These are phyloP conservation scores for Leucosporidium scottii DNA, from an alignment of 768 basidiomycete genomes.

Conservation along the genomic window DNA sequence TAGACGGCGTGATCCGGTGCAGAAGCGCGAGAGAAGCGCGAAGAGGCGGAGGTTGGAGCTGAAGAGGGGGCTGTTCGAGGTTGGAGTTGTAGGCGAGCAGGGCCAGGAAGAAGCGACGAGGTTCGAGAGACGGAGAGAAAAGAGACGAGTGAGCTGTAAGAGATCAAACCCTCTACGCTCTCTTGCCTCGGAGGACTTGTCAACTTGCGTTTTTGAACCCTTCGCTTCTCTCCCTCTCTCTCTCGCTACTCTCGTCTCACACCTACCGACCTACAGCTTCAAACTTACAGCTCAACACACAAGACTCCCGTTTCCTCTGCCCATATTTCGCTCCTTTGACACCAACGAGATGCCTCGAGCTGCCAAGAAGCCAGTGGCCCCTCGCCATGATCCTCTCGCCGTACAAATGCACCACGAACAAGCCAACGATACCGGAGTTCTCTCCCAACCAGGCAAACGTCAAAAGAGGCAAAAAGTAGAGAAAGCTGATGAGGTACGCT, in stretches of 20 bases:
- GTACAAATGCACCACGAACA: conserved; percentile 77
- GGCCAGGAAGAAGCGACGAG: no score
- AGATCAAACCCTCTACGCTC: no score
- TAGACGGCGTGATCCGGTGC: neutral
- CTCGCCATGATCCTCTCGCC: conserved; percentile 71
- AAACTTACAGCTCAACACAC: no score
- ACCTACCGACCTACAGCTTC: no score
- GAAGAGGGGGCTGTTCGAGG: neutral
- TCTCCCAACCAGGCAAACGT: conserved; percentile 39
- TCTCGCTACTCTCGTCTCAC: no score
- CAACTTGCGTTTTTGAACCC: no score
- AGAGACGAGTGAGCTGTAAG: no score
- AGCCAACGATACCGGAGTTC: conserved; percentile 24
- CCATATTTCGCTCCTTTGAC: no score
- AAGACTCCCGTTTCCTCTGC: no score
- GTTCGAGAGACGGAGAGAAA: no score
- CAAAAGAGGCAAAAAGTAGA: conserved; percentile 46
- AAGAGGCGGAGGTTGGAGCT: neutral
- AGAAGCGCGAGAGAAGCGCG: neutral
- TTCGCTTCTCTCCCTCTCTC: no score
- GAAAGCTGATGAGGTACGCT: conserved; percentile 53
- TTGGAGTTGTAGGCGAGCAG: neutral
- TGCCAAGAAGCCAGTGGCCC: neutral
- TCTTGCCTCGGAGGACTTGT: no score
- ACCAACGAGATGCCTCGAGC: neutral